Evolutionary conservation across 495 filamentous ascomycete species (phyloP).

Genomic region (Penicillium angulare): DNA sequence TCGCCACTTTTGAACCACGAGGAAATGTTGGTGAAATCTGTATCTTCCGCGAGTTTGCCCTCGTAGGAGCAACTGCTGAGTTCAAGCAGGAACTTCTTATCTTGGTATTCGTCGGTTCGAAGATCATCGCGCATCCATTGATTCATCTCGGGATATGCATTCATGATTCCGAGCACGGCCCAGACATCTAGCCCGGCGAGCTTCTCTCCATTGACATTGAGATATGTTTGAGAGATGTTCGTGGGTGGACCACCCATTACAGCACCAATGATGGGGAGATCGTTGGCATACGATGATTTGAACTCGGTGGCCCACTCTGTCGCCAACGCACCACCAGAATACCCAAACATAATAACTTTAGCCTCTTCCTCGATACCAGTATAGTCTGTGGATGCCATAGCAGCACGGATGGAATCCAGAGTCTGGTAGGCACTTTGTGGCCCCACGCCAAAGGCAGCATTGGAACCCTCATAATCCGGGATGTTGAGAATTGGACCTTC

Average conservation of each 20-base stretch:
- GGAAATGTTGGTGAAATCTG: neutral
- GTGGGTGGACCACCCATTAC: conserved; percentile 9
- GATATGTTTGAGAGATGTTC: conserved; percentile 7
- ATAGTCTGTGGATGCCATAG: conserved; percentile 6
- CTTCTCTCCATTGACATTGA: neutral
- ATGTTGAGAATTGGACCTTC: conserved; percentile 10
- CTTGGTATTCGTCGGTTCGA: neutral
- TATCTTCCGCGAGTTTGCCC: neutral
- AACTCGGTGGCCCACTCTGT: conserved; percentile 49
- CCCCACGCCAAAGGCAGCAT: conserved; percentile 38
- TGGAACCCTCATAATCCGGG: conserved; percentile 48
- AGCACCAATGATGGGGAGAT: conserved; percentile 25
- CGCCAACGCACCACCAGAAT: conserved; percentile 49
- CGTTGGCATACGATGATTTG: conserved; percentile 43
- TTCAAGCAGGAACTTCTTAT: neutral
- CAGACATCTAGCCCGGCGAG: neutral
- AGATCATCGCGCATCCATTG: neutral
- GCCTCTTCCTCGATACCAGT: conserved; percentile 9
- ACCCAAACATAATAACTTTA: conserved; percentile 42
- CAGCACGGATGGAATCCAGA: conserved; percentile 47
- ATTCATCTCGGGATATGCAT: neutral
- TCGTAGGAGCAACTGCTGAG: neutral
- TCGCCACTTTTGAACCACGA: neutral
- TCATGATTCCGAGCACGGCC: conserved; percentile 10
- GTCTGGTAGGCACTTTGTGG: conserved; percentile 41